Base-by-base conservation (phyloP, 345 rosid species). In the Citrus australasica region DNA sequence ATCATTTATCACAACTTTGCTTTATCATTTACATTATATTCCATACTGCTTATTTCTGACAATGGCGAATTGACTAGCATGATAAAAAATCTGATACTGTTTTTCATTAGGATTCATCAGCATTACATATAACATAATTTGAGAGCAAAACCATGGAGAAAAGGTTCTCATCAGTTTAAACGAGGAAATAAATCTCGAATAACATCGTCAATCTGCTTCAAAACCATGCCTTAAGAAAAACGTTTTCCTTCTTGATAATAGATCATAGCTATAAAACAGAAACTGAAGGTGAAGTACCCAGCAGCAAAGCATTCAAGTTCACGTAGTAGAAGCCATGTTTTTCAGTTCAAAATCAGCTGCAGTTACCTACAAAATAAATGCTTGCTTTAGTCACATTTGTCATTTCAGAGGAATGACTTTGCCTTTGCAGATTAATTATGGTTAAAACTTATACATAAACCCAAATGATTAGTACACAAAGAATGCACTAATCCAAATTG, bases 291-390 rank as follows among this genome's bases (percentile, higher is more conserved):
- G 33, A 25, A 24, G 58, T 11, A 5, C 25, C 67, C 65, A 5
- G 37, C 65, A 17, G 37, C 35, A 51, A 46, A 46, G 33, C 59
- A 48, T 51, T 30, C 11, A 48, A 46, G 27, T 9, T 30, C 37
- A 46, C n/a, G 13, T 46, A 21, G 46, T 25, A 17, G 35, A 68
- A 76, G 10, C 51, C 30, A 6, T 56, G 56, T 19, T 62, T 3
- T 40, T 42, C 19, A 11, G 53, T 11, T 24, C 64, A 25, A 55
- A 2, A 25, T 76, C 73, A 76, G 40, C 70, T 56, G 67, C 73
- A 76, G 27, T 66, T 76, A 37, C 79, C 79, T 67, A 7, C 55
- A 76, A 67, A 33, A 76, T 9, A 19, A 67, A 21, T 35, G 37
- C 19, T 33, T 75, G 48, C 16, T 14, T 76, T 38, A 56, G 56